A percentile compares a stretch with the other conserved stretches of the same genome.
phyloP scores from a whole-genome alignment of 768 basidiomycete genomes.

The Phallus indusiatus region DNA sequence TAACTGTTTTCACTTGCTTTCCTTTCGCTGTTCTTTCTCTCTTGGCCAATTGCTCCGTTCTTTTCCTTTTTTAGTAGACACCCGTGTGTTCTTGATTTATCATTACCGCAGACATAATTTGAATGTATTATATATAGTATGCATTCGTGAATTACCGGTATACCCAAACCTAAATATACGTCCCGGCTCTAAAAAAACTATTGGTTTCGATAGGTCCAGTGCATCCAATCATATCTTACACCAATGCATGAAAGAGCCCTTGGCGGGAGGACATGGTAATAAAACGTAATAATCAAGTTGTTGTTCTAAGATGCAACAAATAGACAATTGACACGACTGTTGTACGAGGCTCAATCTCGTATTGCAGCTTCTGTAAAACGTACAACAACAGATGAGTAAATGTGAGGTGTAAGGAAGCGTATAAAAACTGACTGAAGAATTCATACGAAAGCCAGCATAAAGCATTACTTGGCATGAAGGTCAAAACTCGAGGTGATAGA shows the following conservation, averaged over 20 bases:
- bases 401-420: not conserved
- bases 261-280: not conserved
- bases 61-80: not conserved
- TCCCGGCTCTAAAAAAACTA: not conserved
- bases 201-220: not conserved
- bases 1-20: not conserved
- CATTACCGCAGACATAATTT: not conserved
- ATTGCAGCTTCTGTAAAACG: conserved; percentile 63
- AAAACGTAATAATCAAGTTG: not conserved
- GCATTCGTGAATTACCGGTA: not conserved
- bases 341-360: conserved; percentile 25
- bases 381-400: conserved; percentile 9
- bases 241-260: not conserved
- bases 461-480: conserved; percentile 94
- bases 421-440: conserved; percentile 79
- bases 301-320: conserved; percentile 1
- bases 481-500: conserved; percentile 82
- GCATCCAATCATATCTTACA: not conserved
- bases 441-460: conserved; percentile 97
- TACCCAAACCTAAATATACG: not conserved
- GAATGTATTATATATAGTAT: not conserved
- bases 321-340: not conserved
- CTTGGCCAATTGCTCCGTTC: not conserved
- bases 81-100: not conserved
- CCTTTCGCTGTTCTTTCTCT: not conserved